These are phyloP conservation scores for Plasmodium berghei DNA, from an alignment of 169 alveolate species.

Conservation along the genomic window DNA sequence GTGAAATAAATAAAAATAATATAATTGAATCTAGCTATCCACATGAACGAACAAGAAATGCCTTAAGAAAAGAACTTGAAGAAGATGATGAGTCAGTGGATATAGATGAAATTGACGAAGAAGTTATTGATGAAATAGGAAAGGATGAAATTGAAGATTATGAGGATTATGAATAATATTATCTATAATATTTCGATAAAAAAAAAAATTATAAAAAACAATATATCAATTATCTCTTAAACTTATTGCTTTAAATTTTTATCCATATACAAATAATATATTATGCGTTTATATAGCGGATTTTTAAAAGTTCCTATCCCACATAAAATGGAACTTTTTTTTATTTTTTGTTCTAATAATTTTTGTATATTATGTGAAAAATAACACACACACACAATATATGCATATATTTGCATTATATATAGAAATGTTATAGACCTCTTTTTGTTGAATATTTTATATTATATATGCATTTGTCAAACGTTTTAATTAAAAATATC, in stretches of 20 bases:
- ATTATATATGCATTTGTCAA: not conserved
- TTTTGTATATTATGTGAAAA: slow-evolving; percentile 2
- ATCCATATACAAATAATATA: not conserved
- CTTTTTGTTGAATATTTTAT: no score
- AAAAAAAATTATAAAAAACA: no score
- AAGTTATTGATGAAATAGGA: slow-evolving; percentile 6
- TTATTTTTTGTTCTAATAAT: not conserved
- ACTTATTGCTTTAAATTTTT: slow-evolving; percentile 5
- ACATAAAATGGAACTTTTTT: not conserved
- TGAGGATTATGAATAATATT: slow-evolving; percentile 17
- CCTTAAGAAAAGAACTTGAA: slow-evolving; percentile 33
- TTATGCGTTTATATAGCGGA: not conserved
- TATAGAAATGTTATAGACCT: not conserved
- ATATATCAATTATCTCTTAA: not conserved
- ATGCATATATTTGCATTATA: not conserved
- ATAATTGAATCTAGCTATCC: slow-evolving; percentile 55
- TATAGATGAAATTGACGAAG: slow-evolving; percentile 17
- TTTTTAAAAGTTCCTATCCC: not conserved
- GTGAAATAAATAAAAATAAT: slow-evolving; percentile 60
- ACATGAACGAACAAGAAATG: slow-evolving; percentile 56
- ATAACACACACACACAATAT: not conserved
- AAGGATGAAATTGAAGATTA: slow-evolving; percentile 32
- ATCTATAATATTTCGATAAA: not conserved
- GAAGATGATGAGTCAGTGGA: slow-evolving; percentile 37
- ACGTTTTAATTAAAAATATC: not conserved